These are phyloP conservation scores for Conticribra guillardii DNA, from an alignment of 108 stramenopile species.

Conservation along the genomic window DNA sequence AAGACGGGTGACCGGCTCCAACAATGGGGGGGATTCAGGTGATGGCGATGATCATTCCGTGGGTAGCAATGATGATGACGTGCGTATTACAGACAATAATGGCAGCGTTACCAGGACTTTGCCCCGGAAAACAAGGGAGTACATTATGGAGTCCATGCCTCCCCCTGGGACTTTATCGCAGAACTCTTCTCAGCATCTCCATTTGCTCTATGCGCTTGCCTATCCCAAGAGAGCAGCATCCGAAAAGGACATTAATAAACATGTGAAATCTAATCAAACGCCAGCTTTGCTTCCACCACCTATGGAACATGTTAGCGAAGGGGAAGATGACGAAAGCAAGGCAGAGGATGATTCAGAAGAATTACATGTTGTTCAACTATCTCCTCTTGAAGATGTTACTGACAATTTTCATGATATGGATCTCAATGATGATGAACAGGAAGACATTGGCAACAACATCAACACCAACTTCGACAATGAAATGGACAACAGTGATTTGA, in stretches of 20 bases:
- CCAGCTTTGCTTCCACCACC: constrained; percentile 11
- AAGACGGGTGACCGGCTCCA: constrained; percentile 46
- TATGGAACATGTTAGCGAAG: constrained; percentile 20
- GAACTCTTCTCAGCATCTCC: constrained; percentile 78
- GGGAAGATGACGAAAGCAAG: constrained; percentile 15
- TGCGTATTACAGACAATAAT: constrained; percentile 73
- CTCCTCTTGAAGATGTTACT: constrained; percentile 14
- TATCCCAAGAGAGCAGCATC: constrained; percentile 56
- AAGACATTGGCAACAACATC: too few species aligned
- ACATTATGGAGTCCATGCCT: constrained; percentile 77
- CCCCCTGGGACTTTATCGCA: constrained; percentile 77
- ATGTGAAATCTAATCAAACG: neutral
- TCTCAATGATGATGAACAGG: constrained; percentile 17
- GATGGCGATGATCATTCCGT: constrained; percentile 75
- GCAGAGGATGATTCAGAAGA: constrained; percentile 21
- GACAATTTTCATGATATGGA: constrained; percentile 8
- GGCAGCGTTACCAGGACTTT: constrained; percentile 70
- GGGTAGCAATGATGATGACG: constrained; percentile 85
- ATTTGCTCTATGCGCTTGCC: constrained; percentile 83
- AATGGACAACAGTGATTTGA: constrained; percentile 2
- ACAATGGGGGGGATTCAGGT: constrained; percentile 24
- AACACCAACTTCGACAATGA: constrained; percentile 9
- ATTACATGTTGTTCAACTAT: neutral
- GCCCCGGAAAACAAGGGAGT: constrained; percentile 73
- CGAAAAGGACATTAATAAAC: constrained; percentile 12